These are phyloP conservation scores for Phaseolus coccineus DNA, from an alignment of 331 rosid species.

Conservation along the genomic window DNA sequence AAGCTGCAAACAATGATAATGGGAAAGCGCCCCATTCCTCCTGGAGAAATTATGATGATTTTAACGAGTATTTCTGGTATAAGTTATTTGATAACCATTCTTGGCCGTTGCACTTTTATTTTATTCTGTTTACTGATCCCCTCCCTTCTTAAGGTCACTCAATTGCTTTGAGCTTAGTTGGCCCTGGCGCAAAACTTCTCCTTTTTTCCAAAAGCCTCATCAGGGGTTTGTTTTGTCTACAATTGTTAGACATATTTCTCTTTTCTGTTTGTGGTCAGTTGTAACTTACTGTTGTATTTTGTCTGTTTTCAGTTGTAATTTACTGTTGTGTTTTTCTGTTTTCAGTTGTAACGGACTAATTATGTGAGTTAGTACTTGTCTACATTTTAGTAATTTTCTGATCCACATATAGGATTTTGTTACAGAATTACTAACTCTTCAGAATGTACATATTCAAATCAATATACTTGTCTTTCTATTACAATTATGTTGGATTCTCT, in stretches of 20 bases:
- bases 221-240: conserved; percentile 65
- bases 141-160: conserved; percentile 69
- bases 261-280: no score
- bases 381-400: no score
- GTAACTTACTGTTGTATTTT: no score
- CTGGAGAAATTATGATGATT: conserved; percentile 99
- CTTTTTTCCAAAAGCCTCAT: conserved; percentile 84
- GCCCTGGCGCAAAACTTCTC: conserved; percentile 76
- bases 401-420: no score
- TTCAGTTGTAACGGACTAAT: no score
- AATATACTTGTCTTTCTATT: no score
- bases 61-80: conserved; percentile 95
- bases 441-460: no score
- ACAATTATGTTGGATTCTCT: conserved; percentile 9
- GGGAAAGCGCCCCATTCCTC: conserved; percentile 96
- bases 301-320: no score
- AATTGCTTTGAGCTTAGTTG: conserved; percentile 91
- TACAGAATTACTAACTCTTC: no score
- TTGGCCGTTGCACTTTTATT: background rate
- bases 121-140: conserved; percentile 34
- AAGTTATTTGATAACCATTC: conserved; percentile 19
- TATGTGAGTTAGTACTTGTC: no score
- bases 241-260: background rate
- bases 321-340: no score
- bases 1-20: conserved; percentile 81